Evolutionary conservation across 1,139 yeast genomes (phyloP), one percentile per base, ranked within the genome.

Genomic region (Blastobotrys arbuscula): DNA sequence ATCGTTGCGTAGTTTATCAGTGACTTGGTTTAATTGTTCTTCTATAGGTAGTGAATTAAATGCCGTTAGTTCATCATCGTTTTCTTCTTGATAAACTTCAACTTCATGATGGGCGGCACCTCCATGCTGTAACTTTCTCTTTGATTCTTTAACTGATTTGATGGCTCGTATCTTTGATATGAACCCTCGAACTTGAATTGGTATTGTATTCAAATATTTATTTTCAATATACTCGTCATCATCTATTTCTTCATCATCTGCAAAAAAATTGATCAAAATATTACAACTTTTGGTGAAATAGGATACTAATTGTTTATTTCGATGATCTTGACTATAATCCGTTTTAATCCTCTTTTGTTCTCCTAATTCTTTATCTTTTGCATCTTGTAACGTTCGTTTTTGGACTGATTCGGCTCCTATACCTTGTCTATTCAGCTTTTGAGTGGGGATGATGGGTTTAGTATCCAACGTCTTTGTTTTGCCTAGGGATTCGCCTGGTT

Each of bases 401-500:
- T 35, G 15, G 3, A 47, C 54, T 19, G 45, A 43, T 19, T 50
- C 53, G 19, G 44, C 50, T 12, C 59, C 71, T 48, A 54, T 59
- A 3, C 57, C 67, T 3, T 53, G 53, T 58, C 59, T 39, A 59
- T 63, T 53, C 49, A 18, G 42, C 37, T 51, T 55, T 34, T 50
- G 24, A 16, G 40, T 38, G 10, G 53, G 26, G 13, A 42, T 28
- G 12, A 57, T 44, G 4, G 61, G 62, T 41, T 47, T 50, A 30
- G 46, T 38, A 39, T 31, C 24, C 12, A 37, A n/a, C 4, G 51
- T 34, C 18, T 51, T 55, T 18, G 57, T 53, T 16, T 52, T 54
- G 0, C 82, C 82, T 16, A 77, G 61, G 0, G 72, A 54, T 12
- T 69, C 66, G 10, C 80, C 82, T 1, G 69, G 59, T 51, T 67